Evolutionary conservation across 192 early-diverging fungal species (phyloP).

Genomic region (Physocladia obscura): DNA sequence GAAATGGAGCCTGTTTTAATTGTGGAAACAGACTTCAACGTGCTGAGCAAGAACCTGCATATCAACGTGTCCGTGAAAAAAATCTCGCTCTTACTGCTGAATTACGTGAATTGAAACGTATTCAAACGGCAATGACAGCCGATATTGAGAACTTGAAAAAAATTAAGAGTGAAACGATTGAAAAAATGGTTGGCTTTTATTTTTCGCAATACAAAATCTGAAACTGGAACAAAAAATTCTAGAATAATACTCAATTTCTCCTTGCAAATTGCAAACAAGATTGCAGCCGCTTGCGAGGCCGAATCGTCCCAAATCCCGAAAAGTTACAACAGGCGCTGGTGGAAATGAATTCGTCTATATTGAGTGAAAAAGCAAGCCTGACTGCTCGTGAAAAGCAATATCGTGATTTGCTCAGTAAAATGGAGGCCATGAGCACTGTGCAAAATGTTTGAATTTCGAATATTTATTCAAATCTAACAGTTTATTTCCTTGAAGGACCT

Average conservation of each 20-base stretch:
- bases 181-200: constrained; percentile 47
- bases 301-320: constrained; percentile 75
- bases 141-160: constrained; percentile 49
- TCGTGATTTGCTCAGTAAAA: constrained; percentile 53
- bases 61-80: constrained; percentile 45
- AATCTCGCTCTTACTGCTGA: constrained; percentile 57
- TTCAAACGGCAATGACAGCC: constrained; percentile 41
- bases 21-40: constrained; percentile 43
- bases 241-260: constrained; percentile 51
- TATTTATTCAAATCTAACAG: constrained; percentile 9
- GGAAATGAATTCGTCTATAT: constrained; percentile 57
- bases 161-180: constrained; percentile 55
- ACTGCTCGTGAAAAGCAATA: constrained; percentile 49
- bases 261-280: constrained; percentile 54
- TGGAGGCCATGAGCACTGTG: constrained; percentile 58
- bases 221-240: not conserved
- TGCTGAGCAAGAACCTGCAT: constrained; percentile 53
- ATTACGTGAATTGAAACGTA: constrained; percentile 49
- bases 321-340: constrained; percentile 61
- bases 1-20: not conserved
- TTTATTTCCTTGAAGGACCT: constrained; percentile 48
- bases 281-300: constrained; percentile 52
- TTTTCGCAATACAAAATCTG: not conserved
- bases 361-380: constrained; percentile 46
- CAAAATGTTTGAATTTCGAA: constrained; percentile 33